Conservation (phyloP, 2,329 filamentous ascomycete genomes). For the Phialophora macrospora region DNA sequence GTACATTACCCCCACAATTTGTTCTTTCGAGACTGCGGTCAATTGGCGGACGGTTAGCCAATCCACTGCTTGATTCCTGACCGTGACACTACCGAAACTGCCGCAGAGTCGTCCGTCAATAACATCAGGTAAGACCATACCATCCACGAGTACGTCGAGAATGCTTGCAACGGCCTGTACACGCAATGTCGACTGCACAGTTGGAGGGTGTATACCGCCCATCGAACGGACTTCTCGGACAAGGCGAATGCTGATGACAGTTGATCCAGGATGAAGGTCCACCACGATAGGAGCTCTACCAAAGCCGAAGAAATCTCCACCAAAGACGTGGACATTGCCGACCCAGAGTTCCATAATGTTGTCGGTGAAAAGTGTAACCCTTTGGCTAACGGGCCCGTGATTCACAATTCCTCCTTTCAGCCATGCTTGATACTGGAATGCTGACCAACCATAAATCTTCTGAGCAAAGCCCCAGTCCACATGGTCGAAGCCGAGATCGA, state of each 20-base stretch:
- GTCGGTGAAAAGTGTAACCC: conserved; percentile 53
- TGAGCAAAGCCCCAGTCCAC: conserved; percentile 61
- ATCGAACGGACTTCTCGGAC: conserved; percentile 62
- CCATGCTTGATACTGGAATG: conserved; percentile 65
- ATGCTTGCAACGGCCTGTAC: conserved; percentile 40
- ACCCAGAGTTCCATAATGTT: conserved; percentile 60
- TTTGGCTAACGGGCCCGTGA: conserved; percentile 29
- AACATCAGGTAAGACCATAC: conserved; percentile 58
- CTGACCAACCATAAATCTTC: conserved; percentile 63
- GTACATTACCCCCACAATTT: conserved; percentile 6
- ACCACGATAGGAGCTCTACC: conserved; percentile 57
- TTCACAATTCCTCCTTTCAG: conserved; percentile 50
- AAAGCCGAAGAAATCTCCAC: conserved; percentile 62
- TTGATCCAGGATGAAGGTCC: conserved; percentile 55
- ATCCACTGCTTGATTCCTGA: conserved; percentile 28
- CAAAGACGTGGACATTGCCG: conserved; percentile 59
- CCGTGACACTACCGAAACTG: conserved; percentile 43
- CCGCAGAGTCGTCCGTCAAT: conserved; percentile 55
- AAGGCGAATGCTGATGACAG: conserved; percentile 59
- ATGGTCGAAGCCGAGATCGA: conserved; percentile 55
- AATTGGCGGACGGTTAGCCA: conserved; percentile 27
- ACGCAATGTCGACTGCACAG: conserved; percentile 50
- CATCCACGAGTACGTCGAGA: conserved; percentile 43
- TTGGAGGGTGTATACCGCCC: conserved; percentile 57
- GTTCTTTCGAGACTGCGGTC: background rate